Conservation (phyloP, 495 filamentous ascomycete genomes). For the Lophium mytilinum region DNA sequence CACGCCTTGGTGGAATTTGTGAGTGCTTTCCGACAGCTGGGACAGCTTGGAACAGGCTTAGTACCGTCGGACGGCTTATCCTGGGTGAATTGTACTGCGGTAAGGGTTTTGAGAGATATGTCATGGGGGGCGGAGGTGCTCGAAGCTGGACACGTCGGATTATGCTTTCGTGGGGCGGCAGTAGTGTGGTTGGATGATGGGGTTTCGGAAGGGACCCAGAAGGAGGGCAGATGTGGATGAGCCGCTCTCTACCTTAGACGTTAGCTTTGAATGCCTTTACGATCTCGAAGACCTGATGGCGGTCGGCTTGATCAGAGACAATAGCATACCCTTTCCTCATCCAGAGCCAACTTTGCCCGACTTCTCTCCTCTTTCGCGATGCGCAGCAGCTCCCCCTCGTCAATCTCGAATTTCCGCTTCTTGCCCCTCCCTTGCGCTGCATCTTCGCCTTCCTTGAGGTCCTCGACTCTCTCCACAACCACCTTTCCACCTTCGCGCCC, state of each 20-base stretch:
- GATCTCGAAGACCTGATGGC: neutral
- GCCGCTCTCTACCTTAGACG: constrained; percentile 42
- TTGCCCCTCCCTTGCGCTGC: constrained; percentile 36
- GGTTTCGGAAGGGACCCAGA: constrained; percentile 87
- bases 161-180: constrained; percentile 51
- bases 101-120: constrained; percentile 75
- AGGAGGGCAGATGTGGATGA: constrained; percentile 61
- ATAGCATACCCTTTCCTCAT: constrained; percentile 57
- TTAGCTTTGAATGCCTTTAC: neutral
- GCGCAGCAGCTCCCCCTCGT: constrained; percentile 67
- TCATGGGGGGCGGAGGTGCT: constrained; percentile 58
- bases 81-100: constrained; percentile 72
- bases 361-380: constrained; percentile 62
- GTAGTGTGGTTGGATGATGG: constrained; percentile 47
- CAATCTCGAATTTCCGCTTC: constrained; percentile 77
- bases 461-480: constrained; percentile 31
- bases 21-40: constrained; percentile 78
- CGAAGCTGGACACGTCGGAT: constrained; percentile 75
- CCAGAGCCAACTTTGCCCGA: constrained; percentile 58
- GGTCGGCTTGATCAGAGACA: neutral
- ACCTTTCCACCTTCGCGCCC: constrained; percentile 38
- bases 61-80: constrained; percentile 49
- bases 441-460: constrained; percentile 18
- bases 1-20: constrained; percentile 77
- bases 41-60: constrained; percentile 59